Evolutionary conservation across 192 early-diverging fungal genomes (phyloP), one percentile per base, ranked within the genome.

Genomic region (Kappamyces sp.): DNA sequence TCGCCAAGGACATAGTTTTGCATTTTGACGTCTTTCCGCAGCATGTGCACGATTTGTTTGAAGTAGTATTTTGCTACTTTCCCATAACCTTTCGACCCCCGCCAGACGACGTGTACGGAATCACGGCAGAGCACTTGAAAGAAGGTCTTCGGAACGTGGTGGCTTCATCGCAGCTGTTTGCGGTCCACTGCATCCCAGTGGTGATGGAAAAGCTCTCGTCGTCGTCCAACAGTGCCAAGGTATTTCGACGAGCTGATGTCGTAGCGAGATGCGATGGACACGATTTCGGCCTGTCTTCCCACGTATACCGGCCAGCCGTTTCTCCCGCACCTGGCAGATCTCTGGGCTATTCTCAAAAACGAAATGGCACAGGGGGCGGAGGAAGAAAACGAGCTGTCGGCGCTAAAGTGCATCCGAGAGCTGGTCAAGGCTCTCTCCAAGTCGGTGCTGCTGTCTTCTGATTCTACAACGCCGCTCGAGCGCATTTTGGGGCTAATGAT

Each of bases 11-110:
- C 33, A 87, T 99, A 47, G 81, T 86, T 1, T 39, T 47, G 44
- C 58, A 87, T 51, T 87, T 96, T 49, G 90, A 97, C 62, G 23
- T 23, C 23, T 87, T 90, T 44, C 75, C 83, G 13, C 67, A 80
- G 10, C 78, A 91, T 74, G 44, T 47, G 36, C 40, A 90, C 77
- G 92, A 94, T 63, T 65, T 99, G 43, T 98, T 98, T 68, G 93
- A 98, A 63, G 86, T 97, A 32, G 83, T 93, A 41, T 99, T 97
- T 58, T 98, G 95, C 75, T 99, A 99, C 75, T 99, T 99, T 62
- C 97, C 97, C 3, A 98, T 99, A 66, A 97, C 96, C 3, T 99
- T 99, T 68, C 89, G 90, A 74, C 87, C 93, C 12, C 88, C 93
- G 0, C 90, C 92, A 8, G 90, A 92, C 67, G 96, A 99, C 78